Base-by-base conservation (phyloP, 2,329 filamentous ascomycete genomes). In the Moelleriella libera region DNA sequence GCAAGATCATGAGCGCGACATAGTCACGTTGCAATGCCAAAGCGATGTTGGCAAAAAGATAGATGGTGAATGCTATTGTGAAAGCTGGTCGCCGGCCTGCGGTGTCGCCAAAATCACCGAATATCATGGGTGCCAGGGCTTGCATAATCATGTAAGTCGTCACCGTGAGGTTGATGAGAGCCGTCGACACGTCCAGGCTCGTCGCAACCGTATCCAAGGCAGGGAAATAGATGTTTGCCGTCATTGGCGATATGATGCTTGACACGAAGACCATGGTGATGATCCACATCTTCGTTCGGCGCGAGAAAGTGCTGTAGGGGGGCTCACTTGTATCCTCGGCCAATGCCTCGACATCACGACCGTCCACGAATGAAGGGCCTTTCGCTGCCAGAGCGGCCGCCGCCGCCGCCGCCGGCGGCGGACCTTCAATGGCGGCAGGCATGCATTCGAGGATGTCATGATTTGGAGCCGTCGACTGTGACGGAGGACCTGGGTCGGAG, bases 81-180 rank as follows among this genome's bases (percentile, higher is more conserved):
- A 78, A 81, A 3, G 78, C 77, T 0, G 77, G 78, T n/a, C 79
- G 68, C 31, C 79, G 70, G 7, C 80, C 79, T 3, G 72, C 69
- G 54, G 67, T 69, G 56, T 84, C 80, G 5, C 75, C 75, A 41
- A 83, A 72, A 49, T 78, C 76, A 4, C 78, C 80, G 43, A 80
- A 74, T 10, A 83, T 58, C 5, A 72, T 75, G 0, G 80, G 80
- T 0, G 78, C 69, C 2, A 84, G 60, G 14, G 72, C 80, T 58
- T 83, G 80, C 43, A 82, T 68, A 47, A 83, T 70, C 75, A 80
- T 77, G 57, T 77, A 82, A 1, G 76, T 77, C 4, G 78, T 81
- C 41, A 76, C 57, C 6, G 70, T 70, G 46, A 75, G 56, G 55
- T 74, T 74, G 53, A 75, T 60, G 34, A 70, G 58, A 7, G 60